phyloP scores from a whole-genome alignment of 2,329 filamentous ascomycete species.

The Aspergillus glaucus region DNA sequence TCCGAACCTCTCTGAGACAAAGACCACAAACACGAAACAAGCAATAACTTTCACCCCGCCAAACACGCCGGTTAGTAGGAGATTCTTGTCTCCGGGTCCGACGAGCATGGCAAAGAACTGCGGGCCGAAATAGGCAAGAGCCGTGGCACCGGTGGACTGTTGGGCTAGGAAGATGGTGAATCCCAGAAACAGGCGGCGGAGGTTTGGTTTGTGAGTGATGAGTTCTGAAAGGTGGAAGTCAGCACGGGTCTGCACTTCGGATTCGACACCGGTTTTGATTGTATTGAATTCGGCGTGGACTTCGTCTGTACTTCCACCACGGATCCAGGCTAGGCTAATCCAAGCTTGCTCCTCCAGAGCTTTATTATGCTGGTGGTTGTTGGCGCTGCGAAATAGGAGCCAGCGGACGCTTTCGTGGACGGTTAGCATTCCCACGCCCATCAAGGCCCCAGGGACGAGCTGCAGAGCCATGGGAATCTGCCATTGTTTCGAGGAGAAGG shows the following conservation, averaged over 20 bases:
- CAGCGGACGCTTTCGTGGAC: conserved; percentile 47
- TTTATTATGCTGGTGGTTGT: conserved; percentile 5
- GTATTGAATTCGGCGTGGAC: conserved; percentile 45
- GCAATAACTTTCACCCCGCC: conserved; percentile 49
- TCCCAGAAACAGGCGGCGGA: conserved; percentile 39
- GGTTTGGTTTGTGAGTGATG: conserved; percentile 38
- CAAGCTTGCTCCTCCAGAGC: conserved; percentile 35
- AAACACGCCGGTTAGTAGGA: conserved; percentile 50
- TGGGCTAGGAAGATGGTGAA: conserved; percentile 47
- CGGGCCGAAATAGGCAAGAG: conserved; percentile 50
- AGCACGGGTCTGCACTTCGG: conserved; percentile 41
- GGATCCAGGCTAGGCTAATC: conserved; percentile 47
- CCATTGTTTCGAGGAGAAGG: conserved; percentile 41
- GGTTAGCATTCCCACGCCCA: conserved; percentile 45
- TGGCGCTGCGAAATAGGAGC: conserved; percentile 43
- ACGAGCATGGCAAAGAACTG: conserved; percentile 51
- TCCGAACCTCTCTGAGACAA: conserved; percentile 48
- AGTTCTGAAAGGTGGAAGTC: conserved; percentile 42
- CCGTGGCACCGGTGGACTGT: conserved; percentile 50
- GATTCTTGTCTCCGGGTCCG: conserved; percentile 37
- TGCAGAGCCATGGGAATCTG: conserved; percentile 52
- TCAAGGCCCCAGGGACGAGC: conserved; percentile 42
- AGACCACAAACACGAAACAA: conserved; percentile 48
- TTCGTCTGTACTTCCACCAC: conserved; percentile 35
- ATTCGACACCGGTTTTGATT: conserved; percentile 43